Evolutionary conservation across 208 protist genomes (phyloP).

Genomic region (Angomonas ambiguus): DNA sequence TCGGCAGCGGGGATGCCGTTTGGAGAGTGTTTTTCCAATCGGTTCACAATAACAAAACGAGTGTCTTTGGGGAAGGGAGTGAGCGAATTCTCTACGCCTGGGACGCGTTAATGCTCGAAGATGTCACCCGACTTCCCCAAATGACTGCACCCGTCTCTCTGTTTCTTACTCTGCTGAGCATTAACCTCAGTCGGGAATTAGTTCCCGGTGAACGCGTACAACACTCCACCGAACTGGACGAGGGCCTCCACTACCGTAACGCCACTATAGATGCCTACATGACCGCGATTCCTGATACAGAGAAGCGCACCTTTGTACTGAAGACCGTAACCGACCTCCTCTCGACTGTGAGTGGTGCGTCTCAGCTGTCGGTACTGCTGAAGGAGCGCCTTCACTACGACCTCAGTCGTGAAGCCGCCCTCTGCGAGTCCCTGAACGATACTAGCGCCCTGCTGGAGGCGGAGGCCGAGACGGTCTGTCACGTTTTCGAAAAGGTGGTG

Average conservation of each 20-base stretch:
- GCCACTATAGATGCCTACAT: not conserved
- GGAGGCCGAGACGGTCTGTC: constrained; percentile 36
- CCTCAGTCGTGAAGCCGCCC: constrained; percentile 49
- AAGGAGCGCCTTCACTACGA: constrained; percentile 28
- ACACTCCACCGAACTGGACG: constrained; percentile 29
- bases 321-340: constrained; percentile 26
- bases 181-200: constrained; percentile 27
- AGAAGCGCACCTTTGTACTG: constrained; percentile 43
- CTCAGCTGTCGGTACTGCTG: constrained; percentile 33
- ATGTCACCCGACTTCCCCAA: constrained; percentile 48
- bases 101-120: constrained; percentile 63
- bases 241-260: constrained; percentile 19
- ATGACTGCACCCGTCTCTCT: constrained; percentile 70
- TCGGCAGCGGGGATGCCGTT: constrained; percentile 59
- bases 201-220: constrained; percentile 13
- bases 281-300: constrained; percentile 21
- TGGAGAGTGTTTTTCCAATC: constrained; percentile 65
- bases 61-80: constrained; percentile 27
- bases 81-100: constrained; percentile 51
- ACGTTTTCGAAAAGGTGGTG: constrained; percentile 48
- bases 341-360: constrained; percentile 12
- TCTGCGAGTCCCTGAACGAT: constrained; percentile 70
- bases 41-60: constrained; percentile 36
- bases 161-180: constrained; percentile 51
- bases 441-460: constrained; percentile 32